Base-by-base conservation (phyloP, 2,329 filamentous ascomycete genomes). In the Penicillium sp. region DNA sequence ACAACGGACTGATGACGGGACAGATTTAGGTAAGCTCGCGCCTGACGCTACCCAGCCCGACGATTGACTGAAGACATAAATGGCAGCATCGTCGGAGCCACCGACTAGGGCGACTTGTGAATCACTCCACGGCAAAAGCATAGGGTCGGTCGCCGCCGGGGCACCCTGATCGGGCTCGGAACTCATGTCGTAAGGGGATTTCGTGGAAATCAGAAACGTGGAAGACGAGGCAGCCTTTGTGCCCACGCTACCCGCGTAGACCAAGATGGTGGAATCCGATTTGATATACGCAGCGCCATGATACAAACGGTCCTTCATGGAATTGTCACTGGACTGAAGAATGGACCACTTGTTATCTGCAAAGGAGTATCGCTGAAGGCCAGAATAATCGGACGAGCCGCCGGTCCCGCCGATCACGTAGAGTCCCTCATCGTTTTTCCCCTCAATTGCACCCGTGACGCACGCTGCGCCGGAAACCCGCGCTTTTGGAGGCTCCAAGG, bases 361-460 rank as follows among this genome's bases (percentile, higher is more conserved):
- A 59, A 86, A 85, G 3, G 74, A 76, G 62, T 81, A 88, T 57
- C 79, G 74, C 70, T 95, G 91, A 45, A 97, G 69, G 9, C 92
- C 92, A 8, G 81, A 73, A 65, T 93, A 95, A 42, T 74, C 72
- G 0, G 72, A 65, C 13, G 77, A 72, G 50, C 77, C 75, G 50
- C 75, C 72, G n/a, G 77, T 80, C 46, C 92, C 92, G 59, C 92
- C 92, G 32, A 97, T 82, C 41, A 96, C 79, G 65, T 86, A 95
- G 27, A 96, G 77, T 24, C 80, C 86, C 4, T 85, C 72, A 35
- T 76, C 73, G 15, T 77, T 66, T 55, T 87, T 78, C 18, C 78
- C 78, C 20, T 73, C 69, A 7, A 84, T 78, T 23, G 78, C 80
- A 32, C 83, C 84, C 47, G 83, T 84, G 20, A 95, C 86, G 70